Percentiles rank a stretch among this genome's conserved stretches.
These are phyloP conservation scores for Erigeron canadensis DNA, from an alignment of 129 eudicot genomes.

Conservation along the genomic window DNA sequence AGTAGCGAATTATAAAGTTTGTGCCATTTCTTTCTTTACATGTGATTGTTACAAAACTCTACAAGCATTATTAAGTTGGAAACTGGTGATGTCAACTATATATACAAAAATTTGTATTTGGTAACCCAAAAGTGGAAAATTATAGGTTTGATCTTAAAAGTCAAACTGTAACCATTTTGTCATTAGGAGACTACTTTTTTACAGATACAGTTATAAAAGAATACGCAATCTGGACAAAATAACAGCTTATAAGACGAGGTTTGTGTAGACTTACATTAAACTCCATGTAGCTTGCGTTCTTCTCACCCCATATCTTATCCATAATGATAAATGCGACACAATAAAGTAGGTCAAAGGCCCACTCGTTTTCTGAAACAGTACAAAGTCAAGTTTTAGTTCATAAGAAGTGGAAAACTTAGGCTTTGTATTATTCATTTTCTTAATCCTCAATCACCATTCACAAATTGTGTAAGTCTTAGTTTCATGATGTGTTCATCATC, in stretches of 20 bases:
- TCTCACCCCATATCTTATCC: constrained; percentile 85
- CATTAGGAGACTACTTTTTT: not conserved
- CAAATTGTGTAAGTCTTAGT: not conserved
- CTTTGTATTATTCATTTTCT: not conserved
- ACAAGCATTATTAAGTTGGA: not conserved
- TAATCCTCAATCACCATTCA: not conserved
- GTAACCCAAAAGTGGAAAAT: not conserved
- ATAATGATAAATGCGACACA: constrained; percentile 76
- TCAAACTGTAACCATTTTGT: not conserved
- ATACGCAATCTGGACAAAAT: constrained; percentile 14
- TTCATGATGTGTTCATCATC: not conserved
- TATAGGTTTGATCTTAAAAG: constrained; percentile 3
- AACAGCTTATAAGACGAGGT: constrained; percentile 2
- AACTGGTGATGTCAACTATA: not conserved
- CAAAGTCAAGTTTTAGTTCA: constrained; percentile 14
- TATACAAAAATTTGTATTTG: not conserved
- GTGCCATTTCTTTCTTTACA: constrained; percentile 1
- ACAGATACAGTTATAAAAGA: not conserved
- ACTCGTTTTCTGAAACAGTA: constrained; percentile 73
- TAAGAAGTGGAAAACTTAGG: not conserved
- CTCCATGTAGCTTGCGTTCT: constrained; percentile 87
- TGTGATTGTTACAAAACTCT: constrained; percentile 9
- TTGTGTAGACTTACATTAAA: constrained; percentile 66
- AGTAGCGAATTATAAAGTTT: not conserved
- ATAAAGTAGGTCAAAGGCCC: constrained; percentile 93